Evolutionary conservation across 2,329 filamentous ascomycete species (phyloP).

Genomic region (Fusarium torreyae): DNA sequence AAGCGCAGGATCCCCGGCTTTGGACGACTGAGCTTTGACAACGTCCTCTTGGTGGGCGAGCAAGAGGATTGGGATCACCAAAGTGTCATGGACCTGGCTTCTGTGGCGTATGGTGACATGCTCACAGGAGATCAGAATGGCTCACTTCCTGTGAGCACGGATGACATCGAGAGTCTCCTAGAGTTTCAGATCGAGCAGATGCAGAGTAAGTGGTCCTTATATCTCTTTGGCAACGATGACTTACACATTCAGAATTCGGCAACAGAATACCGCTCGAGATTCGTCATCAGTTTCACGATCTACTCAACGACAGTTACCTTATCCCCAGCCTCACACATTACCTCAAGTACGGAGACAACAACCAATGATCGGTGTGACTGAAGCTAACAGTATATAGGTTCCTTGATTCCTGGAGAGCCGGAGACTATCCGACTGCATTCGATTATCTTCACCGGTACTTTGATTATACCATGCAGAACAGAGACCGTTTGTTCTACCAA

Average conservation of each 20-base stretch:
- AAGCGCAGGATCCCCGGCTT: slow-evolving; percentile 74
- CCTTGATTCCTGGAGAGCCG: slow-evolving; percentile 91
- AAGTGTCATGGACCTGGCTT: slow-evolving; percentile 62
- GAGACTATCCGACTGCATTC: slow-evolving; percentile 90
- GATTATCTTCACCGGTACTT: slow-evolving; percentile 96
- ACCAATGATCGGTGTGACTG: slow-evolving; percentile 12
- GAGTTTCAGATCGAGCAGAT: slow-evolving; percentile 92
- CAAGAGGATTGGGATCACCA: slow-evolving; percentile 64
- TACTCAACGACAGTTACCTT: slow-evolving; percentile 77
- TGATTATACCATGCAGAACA: slow-evolving; percentile 92
- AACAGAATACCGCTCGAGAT: slow-evolving; percentile 83
- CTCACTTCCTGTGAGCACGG: slow-evolving; percentile 74
- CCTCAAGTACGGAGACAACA: slow-evolving; percentile 66
- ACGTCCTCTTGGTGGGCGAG: slow-evolving; percentile 66
- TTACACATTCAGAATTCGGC: slow-evolving; percentile 72
- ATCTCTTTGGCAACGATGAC: slow-evolving; percentile 20
- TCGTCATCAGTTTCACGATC: slow-evolving; percentile 76
- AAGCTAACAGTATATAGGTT: slow-evolving; percentile 68
- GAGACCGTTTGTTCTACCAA: slow-evolving; percentile 90
- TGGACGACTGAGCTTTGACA: slow-evolving; percentile 70
- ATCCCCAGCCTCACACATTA: slow-evolving; percentile 83
- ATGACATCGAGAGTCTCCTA: slow-evolving; percentile 85
- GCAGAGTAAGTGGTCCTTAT: slow-evolving; percentile 73
- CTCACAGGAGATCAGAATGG: slow-evolving; percentile 60
- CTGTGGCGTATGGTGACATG: slow-evolving; percentile 68